Conservation (phyloP, 352 stramenopile genomes). For the Phytophthora europaea region DNA sequence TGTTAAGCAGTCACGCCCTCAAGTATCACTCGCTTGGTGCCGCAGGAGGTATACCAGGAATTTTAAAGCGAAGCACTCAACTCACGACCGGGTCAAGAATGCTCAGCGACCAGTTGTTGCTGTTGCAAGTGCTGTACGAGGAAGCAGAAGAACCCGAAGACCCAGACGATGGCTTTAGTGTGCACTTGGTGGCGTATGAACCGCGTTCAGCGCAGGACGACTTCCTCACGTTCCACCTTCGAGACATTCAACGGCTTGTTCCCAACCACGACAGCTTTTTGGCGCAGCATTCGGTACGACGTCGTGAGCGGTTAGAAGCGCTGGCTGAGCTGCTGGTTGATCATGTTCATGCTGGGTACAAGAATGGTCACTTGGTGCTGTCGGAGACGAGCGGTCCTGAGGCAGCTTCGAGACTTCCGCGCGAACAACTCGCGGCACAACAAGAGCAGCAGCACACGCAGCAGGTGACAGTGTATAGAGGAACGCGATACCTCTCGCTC, state of each 20-base stretch:
- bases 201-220: constrained; percentile 41
- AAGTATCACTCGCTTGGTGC: constrained; percentile 61
- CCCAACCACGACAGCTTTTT: constrained; percentile 58
- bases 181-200: constrained; percentile 52
- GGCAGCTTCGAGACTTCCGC: constrained; percentile 25
- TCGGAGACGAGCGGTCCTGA: constrained; percentile 44
- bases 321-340: constrained; percentile 59
- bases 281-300: constrained; percentile 31
- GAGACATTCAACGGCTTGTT: constrained; percentile 57
- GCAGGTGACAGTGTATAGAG: constrained; percentile 58
- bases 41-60: constrained; percentile 61
- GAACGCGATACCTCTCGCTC: constrained; percentile 48
- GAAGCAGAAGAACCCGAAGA: constrained; percentile 41
- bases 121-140: constrained; percentile 76
- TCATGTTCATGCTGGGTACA: constrained; percentile 68
- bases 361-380: constrained; percentile 74
- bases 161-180: constrained; percentile 34
- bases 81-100: constrained; percentile 56
- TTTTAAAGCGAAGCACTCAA: constrained; percentile 51
- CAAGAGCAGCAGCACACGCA: constrained; percentile 33
- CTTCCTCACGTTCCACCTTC: constrained; percentile 62
- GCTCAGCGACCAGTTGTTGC: constrained; percentile 52
- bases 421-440: constrained; percentile 20
- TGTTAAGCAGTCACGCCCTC: constrained; percentile 59
- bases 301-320: constrained; percentile 47